A percentile compares a stretch with the other conserved stretches of the same genome.
These are phyloP conservation scores for Aphanomyces euteiches DNA, from an alignment of 352 stramenopile species.

Conservation along the genomic window DNA sequence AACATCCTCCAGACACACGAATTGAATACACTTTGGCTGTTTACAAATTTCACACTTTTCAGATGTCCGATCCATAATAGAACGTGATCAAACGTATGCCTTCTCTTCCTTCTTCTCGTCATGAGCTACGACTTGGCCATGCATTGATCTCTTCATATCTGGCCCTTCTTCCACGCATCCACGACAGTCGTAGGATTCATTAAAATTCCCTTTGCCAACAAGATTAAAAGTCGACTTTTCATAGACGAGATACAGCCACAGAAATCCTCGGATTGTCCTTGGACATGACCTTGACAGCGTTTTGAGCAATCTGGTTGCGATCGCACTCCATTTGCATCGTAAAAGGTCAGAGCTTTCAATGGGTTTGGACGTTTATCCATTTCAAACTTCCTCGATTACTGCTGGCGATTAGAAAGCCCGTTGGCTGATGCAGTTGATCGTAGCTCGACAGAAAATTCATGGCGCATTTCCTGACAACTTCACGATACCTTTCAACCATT, in stretches of 20 bases:
- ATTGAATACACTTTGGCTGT: no score
- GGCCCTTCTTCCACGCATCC: constrained; percentile 9
- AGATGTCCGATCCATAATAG: no score
- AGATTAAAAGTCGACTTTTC: constrained; percentile 4
- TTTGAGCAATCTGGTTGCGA: background rate
- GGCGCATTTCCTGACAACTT: no score
- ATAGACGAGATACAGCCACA: background rate
- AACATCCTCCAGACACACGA: no score
- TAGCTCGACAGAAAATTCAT: no score
- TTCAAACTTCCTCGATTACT: no score
- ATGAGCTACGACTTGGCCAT: background rate
- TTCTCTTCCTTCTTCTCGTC: constrained; percentile 9
- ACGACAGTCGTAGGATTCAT: constrained; percentile 3
- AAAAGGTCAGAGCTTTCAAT: background rate
- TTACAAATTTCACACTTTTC: no score
- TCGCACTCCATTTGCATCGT: background rate
- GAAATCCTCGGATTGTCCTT: constrained; percentile 3
- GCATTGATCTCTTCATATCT: constrained; percentile 1
- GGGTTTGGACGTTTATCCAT: background rate
- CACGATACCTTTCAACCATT: no score
- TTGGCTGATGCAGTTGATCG: no score
- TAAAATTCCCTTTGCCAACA: constrained; percentile 2
- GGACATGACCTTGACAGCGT: constrained; percentile 22
- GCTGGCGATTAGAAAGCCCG: no score
- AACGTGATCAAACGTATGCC: background rate